A percentile compares a stretch with the other conserved stretches of the same genome.
phyloP scores from a whole-genome alignment of 2,329 filamentous ascomycete species.

The Sporothrix humicola region DNA sequence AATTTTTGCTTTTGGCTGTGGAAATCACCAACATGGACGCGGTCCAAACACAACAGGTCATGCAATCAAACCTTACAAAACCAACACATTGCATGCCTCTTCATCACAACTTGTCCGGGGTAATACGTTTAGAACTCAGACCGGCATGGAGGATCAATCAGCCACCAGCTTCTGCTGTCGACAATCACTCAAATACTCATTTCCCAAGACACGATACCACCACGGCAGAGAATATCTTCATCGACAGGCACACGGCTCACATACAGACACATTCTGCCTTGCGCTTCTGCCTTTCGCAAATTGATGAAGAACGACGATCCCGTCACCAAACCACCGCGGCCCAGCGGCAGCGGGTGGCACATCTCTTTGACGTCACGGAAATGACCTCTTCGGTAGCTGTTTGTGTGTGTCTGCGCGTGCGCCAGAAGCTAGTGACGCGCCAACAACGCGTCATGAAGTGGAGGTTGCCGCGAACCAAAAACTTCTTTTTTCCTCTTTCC shows the following conservation, averaged over 20 bases:
- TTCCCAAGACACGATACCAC: not conserved
- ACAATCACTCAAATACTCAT: slow-evolving; percentile 12
- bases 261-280: not conserved
- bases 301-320: slow-evolving; percentile 7
- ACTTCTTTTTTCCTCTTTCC: slow-evolving; percentile 1
- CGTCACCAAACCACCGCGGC: not conserved
- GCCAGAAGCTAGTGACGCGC: not conserved
- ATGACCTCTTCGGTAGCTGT: not conserved
- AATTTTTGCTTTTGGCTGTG: not conserved
- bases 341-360: not conserved
- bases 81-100: not conserved
- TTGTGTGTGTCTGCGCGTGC: not conserved
- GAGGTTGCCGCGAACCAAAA: not conserved
- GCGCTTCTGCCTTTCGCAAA: not conserved
- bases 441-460: slow-evolving; percentile 11
- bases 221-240: slow-evolving; percentile 1
- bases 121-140: not conserved
- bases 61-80: no score
- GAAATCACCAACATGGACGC: not conserved
- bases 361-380: slow-evolving; percentile 16
- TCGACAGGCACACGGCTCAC: not conserved
- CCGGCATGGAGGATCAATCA: slow-evolving; percentile 12
- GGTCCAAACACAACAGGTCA: not conserved
- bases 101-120: not conserved
- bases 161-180: not conserved